A percentile compares a stretch with the other conserved stretches of the same genome.
Conservation (phyloP, 805 yeast genomes). For the Yarrowia divulgata region DNA sequence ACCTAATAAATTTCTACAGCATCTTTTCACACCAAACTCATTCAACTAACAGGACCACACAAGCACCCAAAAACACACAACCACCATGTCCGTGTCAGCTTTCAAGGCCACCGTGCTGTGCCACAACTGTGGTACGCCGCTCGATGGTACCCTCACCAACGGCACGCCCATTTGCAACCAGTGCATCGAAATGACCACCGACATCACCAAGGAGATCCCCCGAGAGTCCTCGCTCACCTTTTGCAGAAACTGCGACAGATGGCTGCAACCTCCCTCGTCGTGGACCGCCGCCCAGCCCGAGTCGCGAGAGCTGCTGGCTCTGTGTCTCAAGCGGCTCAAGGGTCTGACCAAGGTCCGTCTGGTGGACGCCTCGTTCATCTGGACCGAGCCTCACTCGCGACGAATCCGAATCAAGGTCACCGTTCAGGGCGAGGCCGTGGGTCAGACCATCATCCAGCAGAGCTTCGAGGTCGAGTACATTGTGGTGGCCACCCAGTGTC, state of each 20-base stretch:
- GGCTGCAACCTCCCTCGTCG: constrained; percentile 90
- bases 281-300: constrained; percentile 93
- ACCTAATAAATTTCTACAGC: constrained; percentile 13
- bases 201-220: constrained; percentile 92
- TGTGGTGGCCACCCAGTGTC: constrained; percentile 95
- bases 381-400: constrained; percentile 98
- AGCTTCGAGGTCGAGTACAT: constrained; percentile 90
- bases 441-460: constrained; percentile 87
- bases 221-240: constrained; percentile 85
- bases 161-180: constrained; percentile 91
- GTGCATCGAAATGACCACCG: constrained; percentile 92
- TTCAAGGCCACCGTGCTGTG: constrained; percentile 83
- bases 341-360: constrained; percentile 87
- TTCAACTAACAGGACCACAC: neutral
- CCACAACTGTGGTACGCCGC: constrained; percentile 98
- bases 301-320: constrained; percentile 88
- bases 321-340: constrained; percentile 84
- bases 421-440: constrained; percentile 87
- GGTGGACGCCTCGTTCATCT: constrained; percentile 89
- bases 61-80: neutral
- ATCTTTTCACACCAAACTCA: neutral
- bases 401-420: constrained; percentile 87
- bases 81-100: constrained; percentile 34
- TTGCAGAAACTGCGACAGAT: constrained; percentile 97
- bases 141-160: constrained; percentile 76